Evolutionary conservation across 768 basidiomycete species (phyloP), one percentile per base, ranked within the genome.

Genomic region (Sporobolomyces phaffii): DNA sequence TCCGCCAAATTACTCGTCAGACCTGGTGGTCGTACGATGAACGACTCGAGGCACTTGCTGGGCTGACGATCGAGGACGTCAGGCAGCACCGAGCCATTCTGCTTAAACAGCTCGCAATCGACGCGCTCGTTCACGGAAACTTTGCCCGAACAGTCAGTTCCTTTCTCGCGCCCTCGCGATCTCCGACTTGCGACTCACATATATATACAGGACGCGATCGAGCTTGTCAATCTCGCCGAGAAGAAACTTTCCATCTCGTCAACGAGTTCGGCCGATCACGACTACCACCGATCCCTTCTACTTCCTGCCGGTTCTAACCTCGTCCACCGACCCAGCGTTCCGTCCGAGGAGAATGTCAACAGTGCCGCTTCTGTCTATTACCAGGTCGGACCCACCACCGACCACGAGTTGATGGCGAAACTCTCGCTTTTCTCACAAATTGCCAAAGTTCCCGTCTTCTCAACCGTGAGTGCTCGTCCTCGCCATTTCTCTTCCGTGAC

Each of bases 291-390:
- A 41, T 67, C 43, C 43, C 61, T 50, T 45, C 24, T 67, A 1
- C 52, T 29, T 0, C 69, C 69, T 3, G 15, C 73, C 90, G 91
- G 57, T 17, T 62, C 60, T 48, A 87, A 91, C 74, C 82, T 82
- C 72, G 81, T 86, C 60, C 88, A 85, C 82, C 81, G 84, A 7
- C 74, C 83, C 2, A 81, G 81, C 2, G 84, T 96, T 26, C 85
- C 87, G 5, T 96, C 97, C 75, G 82, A 84, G 3, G 86, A 90
- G 74, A 88, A 99, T 78, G 81, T 87, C 58, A 99, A 98, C 79
- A 90, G 88, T 5, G 84, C 88, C 1, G 76, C 45, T 1, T 28
- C 40, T 5, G 41, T 60, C 78, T 91, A 87, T 76, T 78, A 88
- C 65, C 86, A 90, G 73, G 82, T 89, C 64, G 92, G 93, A 14